Conservation (phyloP, 768 basidiomycete species). For the Vararia minispora region DNA sequence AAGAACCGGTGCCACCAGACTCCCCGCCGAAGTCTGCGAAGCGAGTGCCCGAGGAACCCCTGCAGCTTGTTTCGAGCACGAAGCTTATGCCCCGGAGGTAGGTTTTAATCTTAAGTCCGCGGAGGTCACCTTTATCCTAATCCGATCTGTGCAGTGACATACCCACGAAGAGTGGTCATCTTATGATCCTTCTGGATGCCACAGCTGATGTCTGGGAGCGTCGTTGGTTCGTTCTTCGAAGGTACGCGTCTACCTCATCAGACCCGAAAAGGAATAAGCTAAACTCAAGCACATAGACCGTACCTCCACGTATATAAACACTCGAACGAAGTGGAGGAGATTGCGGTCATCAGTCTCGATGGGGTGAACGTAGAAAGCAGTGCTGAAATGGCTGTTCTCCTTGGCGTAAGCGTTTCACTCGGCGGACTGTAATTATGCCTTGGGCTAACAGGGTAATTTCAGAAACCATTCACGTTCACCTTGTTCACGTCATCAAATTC, state of each 20-base stretch:
- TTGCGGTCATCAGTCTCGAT: conserved; percentile 69
- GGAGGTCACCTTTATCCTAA: conserved; percentile 4
- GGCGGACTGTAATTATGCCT: conserved; percentile 2
- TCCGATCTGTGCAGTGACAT: conserved; percentile 43
- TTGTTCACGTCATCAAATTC: conserved; percentile 90
- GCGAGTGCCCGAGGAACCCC: conserved; percentile 33
- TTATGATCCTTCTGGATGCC: conserved; percentile 75
- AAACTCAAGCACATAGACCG: conserved; percentile 44
- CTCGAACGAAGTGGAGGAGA: conserved; percentile 76
- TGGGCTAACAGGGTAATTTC: conserved; percentile 2
- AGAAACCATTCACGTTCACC: conserved; percentile 84
- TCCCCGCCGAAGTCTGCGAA: conserved; percentile 21
- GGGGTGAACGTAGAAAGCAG: conserved; percentile 82
- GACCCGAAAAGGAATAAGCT: background rate
- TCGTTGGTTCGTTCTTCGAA: conserved; percentile 78
- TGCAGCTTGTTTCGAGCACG: conserved; percentile 64
- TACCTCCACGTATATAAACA: conserved; percentile 84
- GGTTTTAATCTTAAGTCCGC: conserved; percentile 14
- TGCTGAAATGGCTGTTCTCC: conserved; percentile 75
- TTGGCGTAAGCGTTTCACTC: conserved; percentile 47
- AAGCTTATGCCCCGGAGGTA: conserved; percentile 68
- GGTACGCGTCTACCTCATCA: conserved; percentile 31
- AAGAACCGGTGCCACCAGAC: conserved; percentile 37
- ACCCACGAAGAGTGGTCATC: conserved; percentile 74
- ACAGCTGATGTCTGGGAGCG: conserved; percentile 71